These are phyloP conservation scores for Luzula sylvatica DNA, from an alignment of 176 grass and related monocot species.

Conservation along the genomic window DNA sequence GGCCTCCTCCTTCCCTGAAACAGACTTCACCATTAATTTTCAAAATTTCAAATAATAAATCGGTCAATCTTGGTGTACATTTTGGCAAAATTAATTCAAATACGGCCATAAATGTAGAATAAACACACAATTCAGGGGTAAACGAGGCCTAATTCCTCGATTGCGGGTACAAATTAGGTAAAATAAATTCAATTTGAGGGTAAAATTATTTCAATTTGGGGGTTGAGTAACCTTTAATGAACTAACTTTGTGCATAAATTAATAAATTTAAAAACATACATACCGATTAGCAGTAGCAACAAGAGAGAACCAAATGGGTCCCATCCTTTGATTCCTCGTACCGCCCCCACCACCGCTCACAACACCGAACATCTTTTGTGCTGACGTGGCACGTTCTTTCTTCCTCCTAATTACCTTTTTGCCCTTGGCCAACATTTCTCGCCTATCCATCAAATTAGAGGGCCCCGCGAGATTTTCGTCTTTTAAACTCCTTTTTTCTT, in stretches of 20 bases:
- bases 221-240: no score
- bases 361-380: slow-evolving; percentile 25
- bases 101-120: no score
- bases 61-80: slow-evolving; percentile 10
- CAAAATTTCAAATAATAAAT: neutral
- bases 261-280: slow-evolving; percentile 5
- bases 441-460: neutral
- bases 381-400: slow-evolving; percentile 17
- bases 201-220: no score
- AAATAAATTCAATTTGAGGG: no score
- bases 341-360: slow-evolving; percentile 23
- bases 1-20: slow-evolving; percentile 55
- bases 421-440: neutral
- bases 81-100: no score
- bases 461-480: neutral
- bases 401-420: slow-evolving; percentile 25
- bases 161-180: no score
- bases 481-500: slow-evolving; percentile 34
- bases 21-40: slow-evolving; percentile 21
- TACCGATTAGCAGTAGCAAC: slow-evolving; percentile 63
- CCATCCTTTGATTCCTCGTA: slow-evolving; percentile 28
- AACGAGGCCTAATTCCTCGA: neutral
- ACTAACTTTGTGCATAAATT: neutral
- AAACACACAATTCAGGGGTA: neutral
- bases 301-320: slow-evolving; percentile 73